These are phyloP conservation scores for Rhizopus stolonifer DNA, from an alignment of 371 early-diverging fungal genomes.

Conservation along the genomic window DNA sequence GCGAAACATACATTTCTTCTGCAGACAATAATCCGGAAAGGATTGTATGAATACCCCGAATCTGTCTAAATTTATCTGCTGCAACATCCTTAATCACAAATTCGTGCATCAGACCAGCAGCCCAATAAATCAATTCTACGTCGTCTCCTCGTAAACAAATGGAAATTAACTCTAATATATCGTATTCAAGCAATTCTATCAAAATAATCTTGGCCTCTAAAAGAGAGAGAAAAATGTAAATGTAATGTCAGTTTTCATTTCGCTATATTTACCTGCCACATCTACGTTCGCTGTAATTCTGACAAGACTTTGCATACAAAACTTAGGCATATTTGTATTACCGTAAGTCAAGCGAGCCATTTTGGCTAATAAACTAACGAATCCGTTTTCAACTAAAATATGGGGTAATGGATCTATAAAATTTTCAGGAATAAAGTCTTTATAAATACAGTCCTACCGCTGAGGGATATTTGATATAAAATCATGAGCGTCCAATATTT, in stretches of 20 bases:
- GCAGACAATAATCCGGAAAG: slow-evolving; percentile 56
- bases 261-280: slow-evolving; percentile 28
- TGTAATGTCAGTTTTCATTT: neutral
- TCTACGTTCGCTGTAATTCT: slow-evolving; percentile 70
- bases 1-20: slow-evolving; percentile 69
- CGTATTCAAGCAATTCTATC: slow-evolving; percentile 57
- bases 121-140: slow-evolving; percentile 80
- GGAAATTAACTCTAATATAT: slow-evolving; percentile 67
- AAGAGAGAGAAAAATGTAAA: neutral
- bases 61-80: slow-evolving; percentile 54
- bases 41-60: slow-evolving; percentile 62
- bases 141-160: slow-evolving; percentile 77
- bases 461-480: slow-evolving; percentile 69
- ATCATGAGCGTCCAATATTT: slow-evolving; percentile 82
- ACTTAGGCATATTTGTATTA: slow-evolving; percentile 81
- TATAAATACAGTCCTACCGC: slow-evolving; percentile 43
- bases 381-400: slow-evolving; percentile 53
- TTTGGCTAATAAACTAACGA: slow-evolving; percentile 63
- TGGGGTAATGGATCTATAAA: slow-evolving; percentile 61
- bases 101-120: slow-evolving; percentile 79
- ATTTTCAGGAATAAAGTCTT: too few relatives aligned
- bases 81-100: slow-evolving; percentile 74
- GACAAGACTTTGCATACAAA: slow-evolving; percentile 79
- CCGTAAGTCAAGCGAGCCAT: slow-evolving; percentile 78
- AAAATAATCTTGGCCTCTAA: slow-evolving; percentile 47